Base-by-base conservation (phyloP, 2,329 filamentous ascomycete species). In the Neopestalotiopsis sp. region DNA sequence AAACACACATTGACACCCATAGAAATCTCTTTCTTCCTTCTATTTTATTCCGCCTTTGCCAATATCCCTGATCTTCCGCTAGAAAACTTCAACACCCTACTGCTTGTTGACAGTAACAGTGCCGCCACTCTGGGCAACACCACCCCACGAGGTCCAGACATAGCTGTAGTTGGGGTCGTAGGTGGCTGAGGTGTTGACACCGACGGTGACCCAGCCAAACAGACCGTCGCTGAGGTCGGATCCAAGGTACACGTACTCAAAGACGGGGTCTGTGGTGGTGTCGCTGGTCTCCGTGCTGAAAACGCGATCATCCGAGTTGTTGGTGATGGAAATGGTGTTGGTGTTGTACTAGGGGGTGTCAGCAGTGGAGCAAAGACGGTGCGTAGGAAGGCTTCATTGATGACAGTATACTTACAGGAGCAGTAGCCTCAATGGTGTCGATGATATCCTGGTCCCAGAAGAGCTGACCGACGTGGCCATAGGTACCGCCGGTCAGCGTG, bases 361-460 rank as follows among this genome's bases (percentile, higher is more conserved):
- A 52, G 45, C n/a, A 17, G n/a, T 24, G 45, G 20, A 7, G 1
- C 17, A 9, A 52, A 52, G 9, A n/a, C 6, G 45, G n/a, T 52
- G 45, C n/a, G 6, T 38, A 38, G 6, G 34, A 38, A 38, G 6
- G 10, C 34, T 9, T 7, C 5, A 52, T 12, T 4, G 45, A 17
- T 20, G 14, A 52, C 3, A n/a, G 45, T 9, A 3, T 10, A 52
- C 45, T 52, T n/a, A 52, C 45, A 62, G 34, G 62, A 30, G 13
- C 30, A 17, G 34, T 65, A 12, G 62, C 62, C 20, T 65, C 38
- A 6, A 65, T 20, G 1, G 17, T 71, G 30, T 74, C 73, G 71
- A 88, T 84, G 7, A 92, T 84, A 70, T 83, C 81, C 75, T 91
- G 86, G 76, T 91, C 88, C 76, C 90, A 89, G 83, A 89, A 92